Evolutionary conservation across 352 stramenopile genomes (phyloP), one percentile per base, ranked within the genome.

Genomic region (Pythium rishiriense): DNA sequence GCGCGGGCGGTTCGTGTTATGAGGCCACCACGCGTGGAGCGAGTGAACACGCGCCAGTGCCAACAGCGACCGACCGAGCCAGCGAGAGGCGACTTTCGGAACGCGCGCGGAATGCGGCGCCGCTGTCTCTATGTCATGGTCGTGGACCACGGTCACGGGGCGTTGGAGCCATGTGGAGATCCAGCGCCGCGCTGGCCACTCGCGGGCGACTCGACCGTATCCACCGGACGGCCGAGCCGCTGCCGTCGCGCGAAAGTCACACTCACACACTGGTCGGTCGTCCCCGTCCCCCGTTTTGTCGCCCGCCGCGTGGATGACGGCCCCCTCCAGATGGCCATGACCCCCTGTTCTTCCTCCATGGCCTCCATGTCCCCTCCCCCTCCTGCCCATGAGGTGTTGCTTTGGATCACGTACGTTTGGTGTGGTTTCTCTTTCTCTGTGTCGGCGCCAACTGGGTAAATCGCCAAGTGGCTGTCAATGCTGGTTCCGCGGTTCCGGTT

Each of bases 121-220:
- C 37, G 37, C 24, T 26, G 33, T 41, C 33, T 25, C 56, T 37
- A 28, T 29, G 14, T 22, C 45, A 39, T 42, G 29, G 21, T 19
- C 19, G 21, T 17, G 28, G n/a, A 50, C 28, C 47, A 39, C 47
- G 47, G 22, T 24, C 24, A 41, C 22, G 33, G 22, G 33, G 57
- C 29, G 57, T 45, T 51, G 47, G 37, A 58, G 58, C 47, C 58
- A 64, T 64, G 33, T 35, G 47, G 47, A 57, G 35, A 64, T 64
- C 58, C 58, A 64, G 58, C 47, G 58, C 58, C 15, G 29, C 31
- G 56, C 56, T 63, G 56, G 46, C 56, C 49, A 58, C 51, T 58
- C 22, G 37, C 26, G 14, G n/a, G 6, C 22, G n/a, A 49, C 37
- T 58, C 33, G 19, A 24, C 35, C 8, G 22, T 37, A 48, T 58